Base-by-base conservation (phyloP, 176 grass and related monocot species). In the Musa acuminata region DNA sequence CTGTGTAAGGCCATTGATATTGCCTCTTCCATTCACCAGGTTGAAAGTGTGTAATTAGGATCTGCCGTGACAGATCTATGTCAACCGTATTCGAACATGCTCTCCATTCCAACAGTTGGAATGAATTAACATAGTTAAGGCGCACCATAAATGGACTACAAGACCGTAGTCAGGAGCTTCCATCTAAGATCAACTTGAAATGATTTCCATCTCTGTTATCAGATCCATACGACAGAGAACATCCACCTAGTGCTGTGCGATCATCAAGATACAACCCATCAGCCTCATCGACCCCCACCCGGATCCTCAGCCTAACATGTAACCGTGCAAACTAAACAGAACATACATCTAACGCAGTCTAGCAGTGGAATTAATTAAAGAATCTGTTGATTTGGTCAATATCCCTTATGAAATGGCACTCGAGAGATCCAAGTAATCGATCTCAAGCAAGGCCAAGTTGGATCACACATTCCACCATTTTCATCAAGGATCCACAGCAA, bases 401-500 rank as follows among this genome's bases (percentile, higher is more conserved):
- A 50, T 70, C 67, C 11, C 67, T 21, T n/a, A 51, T 2, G 7
- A 50, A 70, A 50, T 51, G 48, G 9, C 16, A 19, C 29, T 50
- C 29, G 2, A 70, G 43, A 70, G 67, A 70, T 70, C 67, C 67
- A 70, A 48, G 8, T 49, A 13, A 69, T 69, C 29, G 66, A 19
- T 69, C 9, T 9, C 22, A 64, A 16, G 22, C 57, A 60, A 60
- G 67, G 16, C 43, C 67, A 9, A 19, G 29, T 49, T 49, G 22
- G 23, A 65, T 8, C 21, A 27, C 8, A 65, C 21, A 65, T 2
- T 65, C 23, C 24, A 27, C 24, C 3, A 16, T 1, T 9, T 49
- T 20, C 67, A 50, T 35, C 29, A 10, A 70, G 50, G 43, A 50
- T 50, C 43, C 29, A 26, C 5, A 70, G 13, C 8, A 20, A 50